A percentile compares a stretch with the other conserved stretches of the same genome.
phyloP scores from a whole-genome alignment of 2,329 filamentous ascomycete genomes.

The Fusarium globosum region DNA sequence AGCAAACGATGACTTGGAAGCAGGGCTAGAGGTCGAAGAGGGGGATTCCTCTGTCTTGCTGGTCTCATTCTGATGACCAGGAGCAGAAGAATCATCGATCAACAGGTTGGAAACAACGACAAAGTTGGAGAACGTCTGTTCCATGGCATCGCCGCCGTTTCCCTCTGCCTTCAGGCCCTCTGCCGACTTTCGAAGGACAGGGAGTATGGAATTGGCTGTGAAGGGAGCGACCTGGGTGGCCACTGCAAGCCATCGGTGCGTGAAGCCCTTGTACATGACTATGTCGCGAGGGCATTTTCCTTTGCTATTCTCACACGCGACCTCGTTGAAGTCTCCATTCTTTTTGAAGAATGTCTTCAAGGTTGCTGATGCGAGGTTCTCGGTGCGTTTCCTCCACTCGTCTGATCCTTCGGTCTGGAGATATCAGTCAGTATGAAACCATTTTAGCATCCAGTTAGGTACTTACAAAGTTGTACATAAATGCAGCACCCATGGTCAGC shows the following conservation, averaged over 20 bases:
- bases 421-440: constrained; percentile 9
- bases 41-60: neutral
- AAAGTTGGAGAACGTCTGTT: constrained; percentile 14
- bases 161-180: constrained; percentile 16
- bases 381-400: constrained; percentile 65
- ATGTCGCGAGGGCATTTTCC: constrained; percentile 75
- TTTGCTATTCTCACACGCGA: constrained; percentile 67
- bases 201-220: constrained; percentile 64
- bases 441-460: too few species aligned
- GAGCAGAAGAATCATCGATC: neutral
- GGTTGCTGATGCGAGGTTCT: constrained; percentile 63
- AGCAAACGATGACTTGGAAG: neutral
- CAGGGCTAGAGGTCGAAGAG: neutral
- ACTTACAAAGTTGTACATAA: constrained; percentile 73
- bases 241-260: constrained; percentile 72
- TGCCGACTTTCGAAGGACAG: constrained; percentile 64
- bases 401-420: constrained; percentile 11
- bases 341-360: constrained; percentile 62
- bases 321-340: constrained; percentile 69
- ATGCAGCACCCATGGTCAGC: constrained; percentile 70
- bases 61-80: neutral
- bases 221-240: constrained; percentile 71
- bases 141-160: neutral
- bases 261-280: constrained; percentile 75
- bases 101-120: constrained; percentile 9